Conservation (phyloP, 805 yeast species). For the Yarrowia sp. region DNA sequence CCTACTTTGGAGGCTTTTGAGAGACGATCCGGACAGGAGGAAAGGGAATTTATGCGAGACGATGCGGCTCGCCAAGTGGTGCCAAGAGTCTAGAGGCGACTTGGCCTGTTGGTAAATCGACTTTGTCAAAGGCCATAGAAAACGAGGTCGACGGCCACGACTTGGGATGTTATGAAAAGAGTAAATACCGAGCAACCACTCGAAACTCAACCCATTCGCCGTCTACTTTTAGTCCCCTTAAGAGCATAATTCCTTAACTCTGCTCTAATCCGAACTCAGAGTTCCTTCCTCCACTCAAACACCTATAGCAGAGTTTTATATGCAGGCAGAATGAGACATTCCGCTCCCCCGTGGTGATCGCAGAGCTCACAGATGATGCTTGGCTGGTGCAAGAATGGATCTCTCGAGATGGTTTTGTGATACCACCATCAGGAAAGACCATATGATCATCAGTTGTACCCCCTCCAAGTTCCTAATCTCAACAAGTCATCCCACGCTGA, state of each 20-base stretch:
- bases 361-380: background rate
- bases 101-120: constrained; percentile 21
- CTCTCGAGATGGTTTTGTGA: background rate
- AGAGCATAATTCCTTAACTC: background rate
- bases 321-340: constrained; percentile 23
- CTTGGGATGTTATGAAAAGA: background rate
- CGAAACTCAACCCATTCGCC: background rate
- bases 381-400: background rate
- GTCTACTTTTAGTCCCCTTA: background rate
- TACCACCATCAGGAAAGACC: background rate
- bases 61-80: constrained; percentile 17
- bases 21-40: constrained; percentile 6
- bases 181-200: background rate
- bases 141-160: background rate
- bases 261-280: constrained; percentile 3
- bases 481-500: background rate
- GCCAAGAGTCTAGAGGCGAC: background rate
- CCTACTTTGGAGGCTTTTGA: background rate
- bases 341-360: constrained; percentile 1
- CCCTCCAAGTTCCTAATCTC: too few relatives aligned
- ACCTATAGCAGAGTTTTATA: constrained; percentile 1
- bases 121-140: background rate
- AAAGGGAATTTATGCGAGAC: constrained; percentile 4
- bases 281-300: background rate
- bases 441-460: too few relatives aligned